phyloP scores from a whole-genome alignment of 371 early-diverging fungal genomes.

The Rhizopus microsporus region DNA sequence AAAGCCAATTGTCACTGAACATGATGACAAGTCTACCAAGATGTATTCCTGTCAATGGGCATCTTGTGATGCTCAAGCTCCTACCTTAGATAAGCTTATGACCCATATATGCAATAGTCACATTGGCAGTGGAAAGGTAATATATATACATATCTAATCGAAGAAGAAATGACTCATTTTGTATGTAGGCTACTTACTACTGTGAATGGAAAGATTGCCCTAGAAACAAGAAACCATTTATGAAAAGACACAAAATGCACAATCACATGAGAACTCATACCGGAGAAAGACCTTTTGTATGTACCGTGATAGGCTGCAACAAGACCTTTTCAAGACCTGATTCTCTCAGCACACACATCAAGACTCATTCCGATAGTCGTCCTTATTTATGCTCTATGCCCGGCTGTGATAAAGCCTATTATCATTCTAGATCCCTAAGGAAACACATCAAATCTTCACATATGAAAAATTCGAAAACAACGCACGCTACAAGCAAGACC shows the following conservation, averaged over 20 bases:
- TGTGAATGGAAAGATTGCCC: conserved; percentile 85
- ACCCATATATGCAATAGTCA: conserved; percentile 28
- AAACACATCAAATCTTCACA: conserved; percentile 54
- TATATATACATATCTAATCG: not conserved
- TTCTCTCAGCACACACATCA: conserved; percentile 84
- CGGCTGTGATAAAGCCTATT: conserved; percentile 71
- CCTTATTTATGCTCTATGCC: conserved; percentile 64
- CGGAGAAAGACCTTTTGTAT: conserved; percentile 72
- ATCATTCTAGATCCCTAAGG: conserved; percentile 71
- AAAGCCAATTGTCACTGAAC: not conserved
- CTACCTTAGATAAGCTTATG: conserved; percentile 49
- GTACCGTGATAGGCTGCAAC: conserved; percentile 57
- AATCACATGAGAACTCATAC: conserved; percentile 90
- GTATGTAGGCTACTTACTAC: conserved; percentile 62
- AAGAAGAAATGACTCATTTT: not conserved
- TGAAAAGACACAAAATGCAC: conserved; percentile 88
- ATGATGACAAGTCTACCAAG: conserved; percentile 10
- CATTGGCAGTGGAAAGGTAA: conserved; percentile 32
- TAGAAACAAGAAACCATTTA: conserved; percentile 76
- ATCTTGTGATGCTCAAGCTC: conserved; percentile 56
- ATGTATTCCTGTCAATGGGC: conserved; percentile 62
- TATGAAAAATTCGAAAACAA: not conserved
- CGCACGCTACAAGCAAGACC: too few species aligned
- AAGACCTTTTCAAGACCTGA: conserved; percentile 89
- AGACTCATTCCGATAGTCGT: conserved; percentile 82